Evolutionary conservation across 768 basidiomycete species (phyloP).

Genomic region (Dendrothele bispora): DNA sequence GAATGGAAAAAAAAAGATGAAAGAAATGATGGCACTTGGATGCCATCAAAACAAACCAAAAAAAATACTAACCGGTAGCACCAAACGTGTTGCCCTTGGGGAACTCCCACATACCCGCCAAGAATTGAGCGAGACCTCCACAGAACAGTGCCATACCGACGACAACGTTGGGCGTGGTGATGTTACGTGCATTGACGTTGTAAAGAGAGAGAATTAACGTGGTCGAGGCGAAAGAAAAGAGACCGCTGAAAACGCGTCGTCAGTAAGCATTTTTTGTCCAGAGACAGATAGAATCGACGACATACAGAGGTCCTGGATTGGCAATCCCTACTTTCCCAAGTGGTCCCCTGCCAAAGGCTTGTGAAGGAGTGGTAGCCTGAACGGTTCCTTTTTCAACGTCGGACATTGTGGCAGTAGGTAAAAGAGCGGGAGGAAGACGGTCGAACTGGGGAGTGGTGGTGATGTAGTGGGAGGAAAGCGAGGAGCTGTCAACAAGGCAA

Average conservation of each 20-base stretch:
- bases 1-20: too few relatives aligned
- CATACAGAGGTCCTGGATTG: conserved; percentile 63
- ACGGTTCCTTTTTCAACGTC: conserved; percentile 39
- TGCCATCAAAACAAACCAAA: too few relatives aligned
- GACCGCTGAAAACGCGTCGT: conserved; percentile 46
- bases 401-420: conserved; percentile 1
- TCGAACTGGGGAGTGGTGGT: not conserved
- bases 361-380: conserved; percentile 26
- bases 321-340: conserved; percentile 31
- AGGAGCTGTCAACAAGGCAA: too few relatives aligned
- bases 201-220: conserved; percentile 78
- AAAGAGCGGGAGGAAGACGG: not conserved
- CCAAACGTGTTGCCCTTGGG: conserved; percentile 69
- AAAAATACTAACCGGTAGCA: conserved; percentile 67
- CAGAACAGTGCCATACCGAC: conserved; percentile 86
- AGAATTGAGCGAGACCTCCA: conserved; percentile 82
- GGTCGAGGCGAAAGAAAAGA: conserved; percentile 83
- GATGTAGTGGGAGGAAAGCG: not conserved
- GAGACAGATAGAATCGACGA: conserved; percentile 5
- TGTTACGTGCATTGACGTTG: conserved; percentile 58
- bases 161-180: conserved; percentile 64
- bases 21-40: too few relatives aligned
- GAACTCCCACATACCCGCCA: conserved; percentile 92
- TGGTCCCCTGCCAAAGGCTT: conserved; percentile 16
- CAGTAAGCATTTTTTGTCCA: conserved; percentile 1